Base-by-base conservation (phyloP, 306 rosid genomes). In the Abrus pulchellus region DNA sequence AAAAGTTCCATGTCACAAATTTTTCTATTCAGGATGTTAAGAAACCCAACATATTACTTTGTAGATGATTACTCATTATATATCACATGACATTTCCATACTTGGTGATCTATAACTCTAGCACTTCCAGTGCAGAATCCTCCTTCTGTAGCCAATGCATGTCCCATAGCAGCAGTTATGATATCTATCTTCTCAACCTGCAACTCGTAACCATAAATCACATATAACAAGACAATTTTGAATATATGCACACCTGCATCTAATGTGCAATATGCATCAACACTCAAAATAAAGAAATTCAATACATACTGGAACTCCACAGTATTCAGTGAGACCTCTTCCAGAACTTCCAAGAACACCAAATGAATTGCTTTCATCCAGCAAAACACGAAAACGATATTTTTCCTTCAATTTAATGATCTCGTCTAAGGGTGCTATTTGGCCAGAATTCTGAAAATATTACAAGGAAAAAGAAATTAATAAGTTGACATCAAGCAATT, bases 61-160 rank as follows among this genome's bases (percentile, higher is more conserved):
- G 44, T 48, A 52, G 43, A 80, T 74, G 60, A 63, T 62, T 68
- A 68, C 5, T 45, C 28, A 11, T 29, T 47, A 68, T 45, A 47
- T 32, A 82, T 84, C 72, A 53, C 62, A 50, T 41, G 74, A 75
- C 63, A 83, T 34, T 75, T 75, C 77, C 94, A 68, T 84, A 96
- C 99, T 80, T 96, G 99, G 89, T 96, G 99, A 81, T 96, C 99
- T 69, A 94, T 89, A 78, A 96, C 98, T 81, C 97, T 86, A 60
- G 97, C 85, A 81, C 83, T 96, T 86, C 98, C 99, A 1, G 97
- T 96, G 92, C 99, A 93, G 88, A 96, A 96, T 78, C 99, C 99
- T 83, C 99, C 99, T 85, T 93, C 99, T 40, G 98, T 50, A 27
- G 99, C 99, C 83, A 96, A 85, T 70, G 98, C 97, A 80, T 93